Evolutionary conservation across 2,329 filamentous ascomycete genomes (phyloP).

Genomic region (Hysterium pulicare): DNA sequence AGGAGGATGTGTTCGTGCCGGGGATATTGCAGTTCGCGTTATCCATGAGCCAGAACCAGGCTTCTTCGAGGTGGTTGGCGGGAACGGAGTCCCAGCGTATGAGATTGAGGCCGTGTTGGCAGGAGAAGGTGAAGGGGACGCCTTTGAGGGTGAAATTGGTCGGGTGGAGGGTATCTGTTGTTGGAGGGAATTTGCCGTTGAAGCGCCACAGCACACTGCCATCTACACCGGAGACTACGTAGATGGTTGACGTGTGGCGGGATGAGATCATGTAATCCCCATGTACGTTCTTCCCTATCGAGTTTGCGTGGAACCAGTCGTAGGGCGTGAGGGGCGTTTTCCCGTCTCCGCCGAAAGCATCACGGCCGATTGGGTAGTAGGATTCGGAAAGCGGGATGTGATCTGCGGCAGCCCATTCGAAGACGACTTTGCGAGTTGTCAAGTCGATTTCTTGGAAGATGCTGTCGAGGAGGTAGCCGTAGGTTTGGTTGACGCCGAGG

Average conservation of each 20-base stretch:
- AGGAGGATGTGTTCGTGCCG: no score
- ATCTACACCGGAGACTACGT: background rate
- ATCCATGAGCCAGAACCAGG: no score
- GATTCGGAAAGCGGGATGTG: background rate
- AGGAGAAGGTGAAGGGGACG: background rate
- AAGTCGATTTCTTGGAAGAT: no score
- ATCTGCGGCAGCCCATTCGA: background rate
- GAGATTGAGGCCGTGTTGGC: constrained; percentile 1
- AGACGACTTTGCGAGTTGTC: no score
- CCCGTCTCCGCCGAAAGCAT: background rate
- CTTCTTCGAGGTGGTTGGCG: no score
- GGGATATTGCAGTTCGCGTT: no score
- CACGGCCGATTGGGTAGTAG: background rate
- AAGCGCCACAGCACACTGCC: constrained; percentile 15
- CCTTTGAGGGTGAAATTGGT: no score
- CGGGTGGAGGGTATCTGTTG: background rate
- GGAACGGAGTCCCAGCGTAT: no score
- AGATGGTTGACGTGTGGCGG: constrained; percentile 6
- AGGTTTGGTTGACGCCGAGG: no score
- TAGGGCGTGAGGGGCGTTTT: constrained; percentile 13
- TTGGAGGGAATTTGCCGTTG: constrained; percentile 6
- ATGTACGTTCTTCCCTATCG: constrained; percentile 18
- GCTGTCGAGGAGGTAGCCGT: no score
- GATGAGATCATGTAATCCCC: constrained; percentile 7
- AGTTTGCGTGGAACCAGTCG: constrained; percentile 32